Evolutionary conservation across 305 asterid species (phyloP).

Genomic region (Ilex paraguariensis): DNA sequence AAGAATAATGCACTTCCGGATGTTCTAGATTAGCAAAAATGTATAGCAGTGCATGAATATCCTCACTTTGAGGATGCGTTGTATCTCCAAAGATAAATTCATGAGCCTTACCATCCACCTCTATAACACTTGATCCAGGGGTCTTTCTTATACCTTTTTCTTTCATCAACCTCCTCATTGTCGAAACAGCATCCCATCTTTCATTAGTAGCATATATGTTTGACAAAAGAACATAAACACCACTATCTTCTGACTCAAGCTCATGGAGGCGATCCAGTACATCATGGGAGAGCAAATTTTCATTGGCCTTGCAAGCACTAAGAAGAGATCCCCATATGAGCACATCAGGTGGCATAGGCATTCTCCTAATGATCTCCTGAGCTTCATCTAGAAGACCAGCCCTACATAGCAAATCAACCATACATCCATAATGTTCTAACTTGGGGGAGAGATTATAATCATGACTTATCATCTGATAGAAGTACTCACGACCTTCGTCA

Average conservation of each 20-base stretch:
- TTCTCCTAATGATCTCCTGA: neutral
- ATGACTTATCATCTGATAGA: too few species aligned
- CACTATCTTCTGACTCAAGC: neutral
- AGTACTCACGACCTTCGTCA: too few species aligned
- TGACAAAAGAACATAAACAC: neutral
- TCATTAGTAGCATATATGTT: neutral
- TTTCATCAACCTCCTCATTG: neutral
- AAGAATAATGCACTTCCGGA: neutral
- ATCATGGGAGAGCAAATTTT: neutral
- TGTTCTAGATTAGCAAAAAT: neutral
- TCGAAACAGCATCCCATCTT: neutral
- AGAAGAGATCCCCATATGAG: neutral
- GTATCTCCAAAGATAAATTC: neutral
- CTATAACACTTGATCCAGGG: neutral
- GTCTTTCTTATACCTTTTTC: neutral
- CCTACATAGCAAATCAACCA: too few species aligned
- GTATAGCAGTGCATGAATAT: neutral
- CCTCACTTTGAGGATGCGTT: neutral
- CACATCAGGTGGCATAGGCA: neutral
- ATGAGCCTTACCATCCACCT: slow-evolving; percentile 1
- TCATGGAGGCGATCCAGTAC: neutral
- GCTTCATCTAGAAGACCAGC: neutral
- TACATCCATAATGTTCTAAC: neutral
- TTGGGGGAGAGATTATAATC: neutral
- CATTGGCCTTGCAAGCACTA: neutral